phyloP scores from a whole-genome alignment of 371 early-diverging fungal species.

The Polyrhizophydium stewartii region DNA sequence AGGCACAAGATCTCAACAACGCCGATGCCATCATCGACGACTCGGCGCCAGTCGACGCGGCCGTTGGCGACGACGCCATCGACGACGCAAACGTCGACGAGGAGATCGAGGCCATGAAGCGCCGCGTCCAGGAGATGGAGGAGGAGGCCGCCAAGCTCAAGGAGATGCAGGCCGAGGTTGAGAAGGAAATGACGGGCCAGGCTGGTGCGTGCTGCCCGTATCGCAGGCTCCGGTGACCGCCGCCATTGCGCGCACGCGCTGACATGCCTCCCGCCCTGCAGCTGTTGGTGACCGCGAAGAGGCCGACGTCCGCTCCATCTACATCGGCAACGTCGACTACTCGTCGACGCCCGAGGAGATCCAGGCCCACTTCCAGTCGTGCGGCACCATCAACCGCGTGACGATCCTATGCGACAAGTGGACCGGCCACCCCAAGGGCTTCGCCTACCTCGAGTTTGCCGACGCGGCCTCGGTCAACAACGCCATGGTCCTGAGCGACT shows the following conservation, averaged over 20 bases:
- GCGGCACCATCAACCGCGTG: constrained; percentile 95
- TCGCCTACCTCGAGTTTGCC: constrained; percentile 97
- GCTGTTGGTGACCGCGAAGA: constrained; percentile 49
- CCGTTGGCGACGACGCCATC: too few relatives aligned
- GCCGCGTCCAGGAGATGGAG: constrained; percentile 88
- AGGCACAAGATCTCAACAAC: too few relatives aligned
- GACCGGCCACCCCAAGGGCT: constrained; percentile 96
- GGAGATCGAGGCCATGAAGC: constrained; percentile 65
- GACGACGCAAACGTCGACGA: not conserved
- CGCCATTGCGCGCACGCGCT: not conserved
- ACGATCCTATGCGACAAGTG: constrained; percentile 93
- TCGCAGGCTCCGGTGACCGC: not conserved
- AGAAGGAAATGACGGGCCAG: constrained; percentile 62
- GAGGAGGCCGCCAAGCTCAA: constrained; percentile 91
- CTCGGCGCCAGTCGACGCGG: too few relatives aligned
- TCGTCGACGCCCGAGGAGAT: constrained; percentile 92
- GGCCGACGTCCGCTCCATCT: constrained; percentile 88
- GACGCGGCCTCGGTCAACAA: constrained; percentile 76
- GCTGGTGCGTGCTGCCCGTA: not conserved
- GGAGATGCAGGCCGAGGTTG: constrained; percentile 86
- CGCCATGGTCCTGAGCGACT: constrained; percentile 85
- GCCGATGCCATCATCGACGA: too few relatives aligned
- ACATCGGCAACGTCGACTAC: constrained; percentile 97
- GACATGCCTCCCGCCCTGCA: constrained; percentile 2
- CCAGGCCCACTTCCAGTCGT: constrained; percentile 92